A percentile compares a stretch with the other conserved stretches of the same genome.
These are phyloP conservation scores for Pulveroboletus sp. DNA, from an alignment of 1,284 basidiomycete genomes.

Conservation along the genomic window DNA sequence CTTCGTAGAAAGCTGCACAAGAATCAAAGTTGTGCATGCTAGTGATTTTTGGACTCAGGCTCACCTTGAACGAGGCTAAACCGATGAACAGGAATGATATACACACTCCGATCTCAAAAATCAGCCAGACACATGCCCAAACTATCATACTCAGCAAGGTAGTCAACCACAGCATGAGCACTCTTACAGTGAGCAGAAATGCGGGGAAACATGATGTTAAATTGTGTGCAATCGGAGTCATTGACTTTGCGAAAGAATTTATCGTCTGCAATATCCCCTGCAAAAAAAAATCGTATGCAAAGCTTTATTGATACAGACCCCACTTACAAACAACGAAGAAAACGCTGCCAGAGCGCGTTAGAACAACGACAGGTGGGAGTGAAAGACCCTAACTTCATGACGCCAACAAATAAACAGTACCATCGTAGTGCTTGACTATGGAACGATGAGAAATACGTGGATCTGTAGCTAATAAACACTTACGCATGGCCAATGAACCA, in stretches of 20 bases:
- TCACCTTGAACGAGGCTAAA: constrained; percentile 70
- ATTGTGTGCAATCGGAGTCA: constrained; percentile 80
- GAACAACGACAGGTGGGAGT: not conserved
- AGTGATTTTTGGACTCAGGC: not conserved
- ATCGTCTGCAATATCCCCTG: constrained; percentile 83
- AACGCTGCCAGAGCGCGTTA: constrained; percentile 43
- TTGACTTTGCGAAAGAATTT: constrained; percentile 84
- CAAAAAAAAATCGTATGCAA: constrained; percentile 5
- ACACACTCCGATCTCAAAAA: constrained; percentile 63
- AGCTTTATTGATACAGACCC: not conserved
- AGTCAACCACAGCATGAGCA: not conserved
- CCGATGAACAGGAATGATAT: constrained; percentile 71
- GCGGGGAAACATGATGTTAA: constrained; percentile 61
- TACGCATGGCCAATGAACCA: constrained; percentile 85
- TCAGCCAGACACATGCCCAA: constrained; percentile 74
- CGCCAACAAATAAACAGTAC: constrained; percentile 79
- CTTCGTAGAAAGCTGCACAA: constrained; percentile 41
- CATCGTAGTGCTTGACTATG: constrained; percentile 62
- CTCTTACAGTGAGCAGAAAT: constrained; percentile 59
- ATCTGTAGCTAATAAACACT: constrained; percentile 29
- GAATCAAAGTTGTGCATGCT: constrained; percentile 8
- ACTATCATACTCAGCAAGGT: constrained; percentile 37
- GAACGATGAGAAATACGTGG: constrained; percentile 4
- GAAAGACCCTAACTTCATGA: constrained; percentile 66
- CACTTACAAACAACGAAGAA: constrained; percentile 73